Evolutionary conservation across 2,329 filamentous ascomycete species (phyloP).

Genomic region (Ophiostoma himal-ulmi): DNA sequence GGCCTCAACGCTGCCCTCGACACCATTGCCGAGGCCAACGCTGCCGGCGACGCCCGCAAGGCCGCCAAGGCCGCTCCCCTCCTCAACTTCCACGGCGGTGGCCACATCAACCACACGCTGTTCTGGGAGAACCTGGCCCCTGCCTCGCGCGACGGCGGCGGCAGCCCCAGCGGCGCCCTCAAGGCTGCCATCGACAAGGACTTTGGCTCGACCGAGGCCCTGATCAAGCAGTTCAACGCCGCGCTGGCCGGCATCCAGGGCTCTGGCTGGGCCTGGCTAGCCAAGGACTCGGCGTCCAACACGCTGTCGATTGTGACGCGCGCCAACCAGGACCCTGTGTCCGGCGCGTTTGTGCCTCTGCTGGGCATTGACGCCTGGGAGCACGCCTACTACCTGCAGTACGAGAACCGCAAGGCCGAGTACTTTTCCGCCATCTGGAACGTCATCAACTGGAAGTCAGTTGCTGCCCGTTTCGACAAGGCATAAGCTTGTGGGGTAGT

Average conservation of each 20-base stretch:
- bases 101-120: slow-evolving; percentile 87
- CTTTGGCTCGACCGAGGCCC: slow-evolving; percentile 61
- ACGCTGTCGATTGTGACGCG: slow-evolving; percentile 61
- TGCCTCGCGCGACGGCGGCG: slow-evolving; percentile 54
- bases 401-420: slow-evolving; percentile 94
- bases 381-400: slow-evolving; percentile 93
- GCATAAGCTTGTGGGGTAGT: slow-evolving; percentile 17
- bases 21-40: slow-evolving; percentile 56
- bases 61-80: slow-evolving; percentile 47
- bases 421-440: slow-evolving; percentile 94
- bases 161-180: slow-evolving; percentile 58
- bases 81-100: slow-evolving; percentile 83
- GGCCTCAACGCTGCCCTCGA: slow-evolving; percentile 65
- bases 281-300: slow-evolving; percentile 61
- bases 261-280: slow-evolving; percentile 86
- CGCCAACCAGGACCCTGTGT: slow-evolving; percentile 84
- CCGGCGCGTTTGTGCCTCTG: slow-evolving; percentile 74
- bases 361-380: slow-evolving; percentile 93
- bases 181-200: slow-evolving; percentile 57
- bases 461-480: slow-evolving; percentile 62
- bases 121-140: slow-evolving; percentile 87
- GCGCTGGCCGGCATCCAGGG: slow-evolving; percentile 73
- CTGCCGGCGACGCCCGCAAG: slow-evolving; percentile 53
- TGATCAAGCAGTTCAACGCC: slow-evolving; percentile 62
- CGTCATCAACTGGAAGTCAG: slow-evolving; percentile 91